Evolutionary conservation across 331 rosid genomes (phyloP).

Genomic region (Stylosanthes scabra): DNA sequence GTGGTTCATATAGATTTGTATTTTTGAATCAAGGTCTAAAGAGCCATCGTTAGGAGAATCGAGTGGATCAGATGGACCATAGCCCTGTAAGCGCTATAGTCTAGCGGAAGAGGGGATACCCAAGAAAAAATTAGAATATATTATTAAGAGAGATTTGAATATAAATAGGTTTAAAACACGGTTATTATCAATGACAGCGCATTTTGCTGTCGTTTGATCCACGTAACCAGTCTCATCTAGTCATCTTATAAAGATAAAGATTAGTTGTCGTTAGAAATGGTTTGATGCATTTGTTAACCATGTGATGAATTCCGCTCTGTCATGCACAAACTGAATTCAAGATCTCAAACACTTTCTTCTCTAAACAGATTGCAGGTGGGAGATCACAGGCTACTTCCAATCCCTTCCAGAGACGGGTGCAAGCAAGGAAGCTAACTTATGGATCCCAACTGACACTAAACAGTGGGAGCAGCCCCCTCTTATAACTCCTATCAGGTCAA

Average conservation of each 20-base stretch:
- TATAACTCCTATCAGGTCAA: constrained; percentile 74
- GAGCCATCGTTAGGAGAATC: no score
- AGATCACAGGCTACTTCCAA: constrained; percentile 73
- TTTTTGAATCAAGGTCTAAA: constrained; percentile 22
- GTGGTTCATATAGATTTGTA: constrained; percentile 17
- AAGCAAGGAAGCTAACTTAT: constrained; percentile 65
- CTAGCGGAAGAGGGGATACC: no score
- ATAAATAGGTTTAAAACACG: no score
- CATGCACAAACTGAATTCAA: neutral
- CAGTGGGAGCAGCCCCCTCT: constrained; percentile 88
- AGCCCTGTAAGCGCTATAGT: no score
- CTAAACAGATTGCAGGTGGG: constrained; percentile 78
- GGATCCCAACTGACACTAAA: constrained; percentile 83
- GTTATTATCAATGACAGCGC: no score
- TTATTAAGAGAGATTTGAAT: no score
- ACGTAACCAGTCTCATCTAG: no score
- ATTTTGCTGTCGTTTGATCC: no score
- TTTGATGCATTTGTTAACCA: constrained; percentile 22
- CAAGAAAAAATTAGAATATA: no score
- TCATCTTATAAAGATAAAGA: no score
- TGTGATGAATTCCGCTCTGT: constrained; percentile 30
- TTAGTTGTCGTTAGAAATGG: neutral
- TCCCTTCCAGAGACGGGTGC: constrained; percentile 65
- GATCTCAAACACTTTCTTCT: constrained; percentile 10
- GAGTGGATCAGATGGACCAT: no score